Base-by-base conservation (phyloP, 805 yeast genomes). In the Schizosaccharomyces osmophilus region DNA sequence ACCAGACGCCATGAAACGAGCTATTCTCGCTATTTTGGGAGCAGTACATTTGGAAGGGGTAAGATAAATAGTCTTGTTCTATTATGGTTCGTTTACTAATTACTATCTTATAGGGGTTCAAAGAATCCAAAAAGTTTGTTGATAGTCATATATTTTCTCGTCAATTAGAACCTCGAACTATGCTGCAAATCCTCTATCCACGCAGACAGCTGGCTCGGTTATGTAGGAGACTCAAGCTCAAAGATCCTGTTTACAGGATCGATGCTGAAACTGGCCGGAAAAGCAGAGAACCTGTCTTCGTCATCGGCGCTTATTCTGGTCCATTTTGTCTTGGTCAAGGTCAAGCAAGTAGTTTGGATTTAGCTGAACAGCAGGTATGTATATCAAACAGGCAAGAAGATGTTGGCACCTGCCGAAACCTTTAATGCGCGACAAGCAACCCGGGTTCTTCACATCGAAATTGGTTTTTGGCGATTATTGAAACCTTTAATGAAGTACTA, bases 241-340 rank as follows among this genome's bases (percentile, higher is more conserved):
- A 78, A 60, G 78, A 80, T 24, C 96, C 97, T 36, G 78, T 84
- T 4, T 82, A 88, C 59, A 82, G 94, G 69, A 77, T 93, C 63
- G 74, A 93, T 62, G 89, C 95, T 42, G 99, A 93, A 73, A 85
- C 95, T 36, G 99, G 99, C 71, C 80, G 98, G 72, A 75, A 77
- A 67, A 81, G 95, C 2, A 78, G 80, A 63, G 81, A 85, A 59
- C 95, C 98, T 29, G 83, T 88, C 48, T 93, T 80, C 67, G 84
- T 90, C 15, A 95, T 90, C 42, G 97, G 96, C 60, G 93, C 87
- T 1, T 93, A 88, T 71, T 77, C 85, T 63, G 97, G 96, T 43
- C 76, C 77, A 15, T 81, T 81, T 65, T 82, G 87, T 72, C 76
- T 93, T 62, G 96, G 97, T 61, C 97, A 93, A 72, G 96, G 96